phyloP scores from a whole-genome alignment of 805 yeast species.

The Yarrowia keelungensis region DNA sequence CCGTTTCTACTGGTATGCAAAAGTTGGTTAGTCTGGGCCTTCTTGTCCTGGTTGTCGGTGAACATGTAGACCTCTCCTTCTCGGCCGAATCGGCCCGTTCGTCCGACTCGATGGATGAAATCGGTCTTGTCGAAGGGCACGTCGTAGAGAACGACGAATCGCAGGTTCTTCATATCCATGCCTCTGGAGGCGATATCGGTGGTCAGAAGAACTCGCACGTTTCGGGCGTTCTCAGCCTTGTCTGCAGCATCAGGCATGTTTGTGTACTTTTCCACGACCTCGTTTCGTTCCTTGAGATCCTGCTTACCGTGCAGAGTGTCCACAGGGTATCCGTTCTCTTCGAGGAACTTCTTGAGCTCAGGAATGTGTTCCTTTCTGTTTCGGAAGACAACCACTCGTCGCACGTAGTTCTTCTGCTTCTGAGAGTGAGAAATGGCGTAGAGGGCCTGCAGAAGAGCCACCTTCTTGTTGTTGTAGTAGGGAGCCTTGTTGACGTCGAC shows the following conservation, averaged over 20 bases:
- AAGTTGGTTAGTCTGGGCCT: conserved; percentile 69
- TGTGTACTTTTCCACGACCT: conserved; percentile 67
- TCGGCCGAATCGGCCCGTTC: conserved; percentile 92
- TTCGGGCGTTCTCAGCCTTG: conserved; percentile 43
- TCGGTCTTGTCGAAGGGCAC: conserved; percentile 86
- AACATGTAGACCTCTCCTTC: conserved; percentile 87
- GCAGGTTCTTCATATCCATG: conserved; percentile 78
- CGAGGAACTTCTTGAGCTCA: conserved; percentile 63
- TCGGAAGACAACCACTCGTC: conserved; percentile 84
- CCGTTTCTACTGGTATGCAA: conserved; percentile 37
- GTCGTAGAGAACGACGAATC: conserved; percentile 84
- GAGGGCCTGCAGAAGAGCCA: conserved; percentile 86
- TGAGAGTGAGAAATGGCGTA: conserved; percentile 86
- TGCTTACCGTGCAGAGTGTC: conserved; percentile 73
- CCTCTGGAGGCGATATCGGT: conserved; percentile 94
- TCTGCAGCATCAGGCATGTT: conserved; percentile 50
- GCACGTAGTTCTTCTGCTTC: conserved; percentile 75
- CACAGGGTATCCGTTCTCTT: conserved; percentile 63
- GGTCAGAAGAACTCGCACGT: conserved; percentile 75
- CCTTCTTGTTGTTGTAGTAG: conserved; percentile 79
- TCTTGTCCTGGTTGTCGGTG: conserved; percentile 68
- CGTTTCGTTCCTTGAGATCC: conserved; percentile 63
- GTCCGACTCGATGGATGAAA: conserved; percentile 87
- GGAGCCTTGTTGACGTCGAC: conserved; percentile 81
- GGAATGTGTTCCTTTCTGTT: conserved; percentile 72